These are phyloP conservation scores for Parachlorella kessleri DNA, from an alignment of 139 green algal species.

Conservation along the genomic window DNA sequence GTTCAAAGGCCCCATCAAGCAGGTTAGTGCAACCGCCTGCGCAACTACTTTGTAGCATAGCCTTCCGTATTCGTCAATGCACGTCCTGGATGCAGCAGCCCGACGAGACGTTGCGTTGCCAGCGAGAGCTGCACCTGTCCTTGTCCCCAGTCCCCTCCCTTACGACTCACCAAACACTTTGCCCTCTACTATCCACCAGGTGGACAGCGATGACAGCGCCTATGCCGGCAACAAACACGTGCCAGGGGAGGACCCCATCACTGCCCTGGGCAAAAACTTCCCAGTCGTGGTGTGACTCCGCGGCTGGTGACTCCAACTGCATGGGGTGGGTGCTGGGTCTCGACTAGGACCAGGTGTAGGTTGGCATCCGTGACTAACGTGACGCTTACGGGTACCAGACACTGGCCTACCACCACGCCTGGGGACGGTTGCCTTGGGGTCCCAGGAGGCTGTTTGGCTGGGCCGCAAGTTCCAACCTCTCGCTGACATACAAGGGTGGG, in stretches of 20 bases:
- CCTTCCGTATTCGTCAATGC: too few species aligned
- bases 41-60: not conserved
- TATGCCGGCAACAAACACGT: not conserved
- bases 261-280: not conserved
- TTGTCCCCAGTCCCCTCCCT: not conserved
- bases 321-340: too few species aligned
- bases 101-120: not conserved
- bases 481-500: too few species aligned
- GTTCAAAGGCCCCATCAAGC: conserved; percentile 29
- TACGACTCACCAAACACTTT: not conserved
- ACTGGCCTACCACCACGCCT: too few species aligned
- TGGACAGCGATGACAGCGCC: not conserved
- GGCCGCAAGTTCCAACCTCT: too few species aligned
- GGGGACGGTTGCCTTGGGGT: too few species aligned
- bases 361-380: too few species aligned
- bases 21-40: not conserved
- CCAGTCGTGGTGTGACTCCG: conserved; percentile 1
- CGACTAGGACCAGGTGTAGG: too few species aligned
- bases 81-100: not conserved
- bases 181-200: not conserved
- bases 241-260: not conserved
- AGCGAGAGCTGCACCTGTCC: not conserved
- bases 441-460: too few species aligned
- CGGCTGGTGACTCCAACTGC: too few species aligned
- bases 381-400: too few species aligned